A percentile compares a stretch with the other conserved stretches of the same genome.
Evolutionary conservation across 1,284 basidiomycete species (phyloP).

Genomic region (Malassezia psittaci): DNA sequence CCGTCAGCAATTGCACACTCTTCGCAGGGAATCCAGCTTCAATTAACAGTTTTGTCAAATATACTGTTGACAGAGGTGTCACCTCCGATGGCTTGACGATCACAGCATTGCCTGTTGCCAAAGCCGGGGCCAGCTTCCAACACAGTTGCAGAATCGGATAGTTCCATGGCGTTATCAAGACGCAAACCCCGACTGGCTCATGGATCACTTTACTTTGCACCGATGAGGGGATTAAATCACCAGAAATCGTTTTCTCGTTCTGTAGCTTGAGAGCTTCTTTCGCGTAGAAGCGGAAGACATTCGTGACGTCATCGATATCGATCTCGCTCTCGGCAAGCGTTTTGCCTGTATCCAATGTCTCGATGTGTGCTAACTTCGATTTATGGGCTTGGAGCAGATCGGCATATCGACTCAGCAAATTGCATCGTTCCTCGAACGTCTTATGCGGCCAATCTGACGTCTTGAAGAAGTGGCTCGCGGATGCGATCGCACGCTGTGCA

Average conservation of each 20-base stretch:
- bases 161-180: constrained; percentile 47
- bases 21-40: constrained; percentile 40
- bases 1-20: constrained; percentile 41
- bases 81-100: constrained; percentile 48
- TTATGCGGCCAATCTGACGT: constrained; percentile 30
- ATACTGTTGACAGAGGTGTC: constrained; percentile 43
- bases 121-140: constrained; percentile 46
- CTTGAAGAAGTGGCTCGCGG: constrained; percentile 33
- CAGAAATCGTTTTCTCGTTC: constrained; percentile 26
- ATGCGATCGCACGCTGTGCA: constrained; percentile 31
- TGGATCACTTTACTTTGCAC: constrained; percentile 33
- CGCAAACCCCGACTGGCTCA: constrained; percentile 45
- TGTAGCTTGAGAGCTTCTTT: constrained; percentile 42
- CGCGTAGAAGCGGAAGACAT: constrained; percentile 45
- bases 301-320: constrained; percentile 46
- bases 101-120: constrained; percentile 41
- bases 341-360: constrained; percentile 46
- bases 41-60: constrained; percentile 37
- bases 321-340: constrained; percentile 38
- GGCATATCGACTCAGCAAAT: constrained; percentile 29
- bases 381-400: constrained; percentile 40
- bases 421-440: constrained; percentile 24
- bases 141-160: constrained; percentile 45
- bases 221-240: constrained; percentile 34
- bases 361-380: constrained; percentile 32